Evolutionary conservation across 495 filamentous ascomycete species (phyloP), one percentile per base, ranked within the genome.

Genomic region (Lophiostoma macrostomum): DNA sequence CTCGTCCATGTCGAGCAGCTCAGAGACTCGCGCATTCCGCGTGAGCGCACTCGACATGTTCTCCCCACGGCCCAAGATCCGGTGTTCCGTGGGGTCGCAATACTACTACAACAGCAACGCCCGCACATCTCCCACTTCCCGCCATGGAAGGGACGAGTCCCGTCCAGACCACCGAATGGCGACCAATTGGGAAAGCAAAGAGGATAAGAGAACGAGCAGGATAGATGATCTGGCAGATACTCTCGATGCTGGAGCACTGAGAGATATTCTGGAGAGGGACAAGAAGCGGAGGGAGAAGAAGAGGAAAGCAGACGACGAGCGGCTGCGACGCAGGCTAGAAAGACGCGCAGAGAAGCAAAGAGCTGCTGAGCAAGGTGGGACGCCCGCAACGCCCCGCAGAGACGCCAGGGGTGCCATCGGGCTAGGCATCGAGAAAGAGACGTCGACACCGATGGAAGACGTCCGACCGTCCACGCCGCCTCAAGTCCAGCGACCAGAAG

Each of bases 211-310:
- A 3, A 82, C 77, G 47, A 86, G 82, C 60, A 80, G 85, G 29
- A 79, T 96, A 11, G 85, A 91, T 57, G 82, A 86, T 38, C 72
- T 93, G 30, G 90, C 89, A 19, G 85, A 95, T 66, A 83, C 87
- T 31, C 72, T 95, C 34, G 86, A 84, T 68, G 86, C 90, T 1
- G 79, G 85, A 29, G 87, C 84, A 60, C 62, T 96, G 41, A 76
- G 90, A 16, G 87, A 94, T 61, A 67, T 95, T 28, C 80, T 96
- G 76, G 90, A 96, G 50, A 73, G 90, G 47, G 90, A 96, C 65
- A 75, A 85, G 53, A 80, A 88, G 52, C 77, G 90, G 25, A 78
- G 76, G 52, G 87, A 95, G 50, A 82, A 79, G 64, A 89, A 88
- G 71, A 76, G 76, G 41, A 74, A 83, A 47, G 75, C 79, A 34